Evolutionary conservation across 176 grass and related monocot genomes (phyloP).

Genomic region (Eleusine indica): DNA sequence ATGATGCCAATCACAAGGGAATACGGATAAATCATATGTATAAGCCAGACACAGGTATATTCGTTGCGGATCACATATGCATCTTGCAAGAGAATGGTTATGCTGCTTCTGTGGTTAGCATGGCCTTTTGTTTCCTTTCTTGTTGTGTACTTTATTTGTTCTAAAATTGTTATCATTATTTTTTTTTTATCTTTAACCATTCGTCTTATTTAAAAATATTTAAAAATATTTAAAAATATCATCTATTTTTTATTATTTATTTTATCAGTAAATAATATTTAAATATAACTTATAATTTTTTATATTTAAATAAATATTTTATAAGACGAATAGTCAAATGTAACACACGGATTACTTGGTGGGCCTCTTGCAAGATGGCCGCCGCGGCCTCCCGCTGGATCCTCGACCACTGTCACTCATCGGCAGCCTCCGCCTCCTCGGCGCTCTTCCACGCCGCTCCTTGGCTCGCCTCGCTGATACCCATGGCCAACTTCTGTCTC

Average conservation of each 20-base stretch:
- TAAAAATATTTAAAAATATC: no score
- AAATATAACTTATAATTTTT: no score
- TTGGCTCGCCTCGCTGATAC: constrained; percentile 29
- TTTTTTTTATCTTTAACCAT: no score
- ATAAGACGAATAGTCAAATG: no score
- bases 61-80: neutral
- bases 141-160: neutral
- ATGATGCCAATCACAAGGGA: neutral
- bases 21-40: neutral
- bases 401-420: constrained; percentile 27
- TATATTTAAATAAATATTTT: no score
- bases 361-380: neutral
- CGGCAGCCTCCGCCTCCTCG: constrained; percentile 38
- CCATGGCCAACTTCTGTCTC: constrained; percentile 37
- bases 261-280: no score
- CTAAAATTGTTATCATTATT: no score
- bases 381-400: constrained; percentile 16
- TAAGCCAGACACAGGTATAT: neutral
- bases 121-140: constrained; percentile 22
- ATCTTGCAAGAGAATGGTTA: neutral
- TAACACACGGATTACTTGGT: neutral
- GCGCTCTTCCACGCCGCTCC: constrained; percentile 35
- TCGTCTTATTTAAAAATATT: no score
- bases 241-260: no score
- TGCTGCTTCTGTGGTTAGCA: neutral